phyloP scores from a whole-genome alignment of 495 filamentous ascomycete genomes.

The Aspergillus egyptiacus region DNA sequence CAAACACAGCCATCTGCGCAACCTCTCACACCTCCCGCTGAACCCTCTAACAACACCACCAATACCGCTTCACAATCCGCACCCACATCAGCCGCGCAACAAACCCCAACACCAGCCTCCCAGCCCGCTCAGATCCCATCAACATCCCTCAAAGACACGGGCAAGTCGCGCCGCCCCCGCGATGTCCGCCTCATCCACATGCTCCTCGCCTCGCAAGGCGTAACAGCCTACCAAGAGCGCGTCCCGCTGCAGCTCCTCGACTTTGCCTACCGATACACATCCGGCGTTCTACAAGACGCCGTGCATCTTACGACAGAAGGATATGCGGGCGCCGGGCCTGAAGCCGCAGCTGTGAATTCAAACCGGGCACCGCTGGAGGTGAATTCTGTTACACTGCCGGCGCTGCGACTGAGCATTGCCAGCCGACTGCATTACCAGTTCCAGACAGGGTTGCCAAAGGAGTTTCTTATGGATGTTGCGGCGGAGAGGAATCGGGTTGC shows the following conservation, averaged over 20 bases:
- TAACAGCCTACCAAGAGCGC: conserved; percentile 85
- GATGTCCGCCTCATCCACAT: conserved; percentile 90
- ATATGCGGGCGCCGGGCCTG: conserved; percentile 37
- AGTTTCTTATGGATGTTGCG: conserved; percentile 79
- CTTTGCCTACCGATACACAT: conserved; percentile 84
- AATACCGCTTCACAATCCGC: conserved; percentile 8
- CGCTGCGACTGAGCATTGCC: conserved; percentile 59
- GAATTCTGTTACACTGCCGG: conserved; percentile 47
- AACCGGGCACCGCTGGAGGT: conserved; percentile 23
- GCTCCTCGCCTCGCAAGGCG: conserved; percentile 78
- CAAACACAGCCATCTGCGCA: conserved; percentile 36
- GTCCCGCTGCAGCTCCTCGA: conserved; percentile 93
- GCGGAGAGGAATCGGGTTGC: conserved; percentile 74
- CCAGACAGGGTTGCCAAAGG: conserved; percentile 64
- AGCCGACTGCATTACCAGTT: conserved; percentile 61
- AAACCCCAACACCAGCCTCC: conserved; percentile 16
- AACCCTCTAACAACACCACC: conserved; percentile 26
- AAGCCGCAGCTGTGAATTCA: conserved; percentile 19
- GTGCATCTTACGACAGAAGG: conserved; percentile 50
- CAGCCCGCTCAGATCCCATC: conserved; percentile 40
- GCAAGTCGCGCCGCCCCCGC: conserved; percentile 69
- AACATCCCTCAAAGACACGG: conserved; percentile 54
- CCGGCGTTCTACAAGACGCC: conserved; percentile 44
- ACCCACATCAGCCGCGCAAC: conserved; percentile 15
- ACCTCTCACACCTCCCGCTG: conserved; percentile 41